phyloP scores from a whole-genome alignment of 805 yeast species.

The Starmerella vaccinii region DNA sequence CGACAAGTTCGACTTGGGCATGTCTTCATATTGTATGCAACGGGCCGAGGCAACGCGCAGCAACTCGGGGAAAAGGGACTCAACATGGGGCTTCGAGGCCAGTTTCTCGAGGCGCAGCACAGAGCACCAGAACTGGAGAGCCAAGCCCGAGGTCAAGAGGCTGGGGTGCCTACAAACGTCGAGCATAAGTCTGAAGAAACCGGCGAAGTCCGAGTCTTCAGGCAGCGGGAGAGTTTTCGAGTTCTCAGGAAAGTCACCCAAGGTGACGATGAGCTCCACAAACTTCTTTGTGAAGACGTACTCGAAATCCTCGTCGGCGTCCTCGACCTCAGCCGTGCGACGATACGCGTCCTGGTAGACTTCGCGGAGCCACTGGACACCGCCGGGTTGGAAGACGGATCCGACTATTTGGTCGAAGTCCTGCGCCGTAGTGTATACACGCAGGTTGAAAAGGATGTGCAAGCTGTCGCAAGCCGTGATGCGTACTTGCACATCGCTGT shows the following conservation, averaged over 20 bases:
- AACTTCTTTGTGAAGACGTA: conserved; percentile 80
- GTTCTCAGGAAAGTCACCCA: conserved; percentile 59
- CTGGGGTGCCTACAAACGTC: conserved; percentile 76
- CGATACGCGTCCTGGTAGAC: conserved; percentile 38
- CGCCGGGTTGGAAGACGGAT: conserved; percentile 60
- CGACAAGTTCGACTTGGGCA: conserved; percentile 55
- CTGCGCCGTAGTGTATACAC: conserved; percentile 51
- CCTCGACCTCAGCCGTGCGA: conserved; percentile 36
- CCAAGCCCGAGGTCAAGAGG: conserved; percentile 78
- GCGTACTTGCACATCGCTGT: conserved; percentile 50
- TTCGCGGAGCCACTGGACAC: conserved; percentile 55
- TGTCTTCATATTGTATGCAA: conserved; percentile 58
- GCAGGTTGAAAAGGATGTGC: conserved; percentile 67
- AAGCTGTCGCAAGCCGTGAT: conserved; percentile 83
- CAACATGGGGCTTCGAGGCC: conserved; percentile 33
- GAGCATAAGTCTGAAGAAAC: conserved; percentile 63
- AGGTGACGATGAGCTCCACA: conserved; percentile 83
- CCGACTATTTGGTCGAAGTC: conserved; percentile 77
- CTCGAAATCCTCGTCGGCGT: conserved; percentile 56
- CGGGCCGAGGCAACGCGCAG: conserved; percentile 70
- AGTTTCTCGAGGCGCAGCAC: conserved; percentile 72
- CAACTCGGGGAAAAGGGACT: conserved; percentile 51
- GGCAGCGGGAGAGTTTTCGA: conserved; percentile 34
- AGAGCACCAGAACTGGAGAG: conserved; percentile 90
- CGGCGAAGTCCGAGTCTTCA: conserved; percentile 50